Evolutionary conservation across 2,329 filamentous ascomycete genomes (phyloP).

Genomic region (Zalaria obscura): DNA sequence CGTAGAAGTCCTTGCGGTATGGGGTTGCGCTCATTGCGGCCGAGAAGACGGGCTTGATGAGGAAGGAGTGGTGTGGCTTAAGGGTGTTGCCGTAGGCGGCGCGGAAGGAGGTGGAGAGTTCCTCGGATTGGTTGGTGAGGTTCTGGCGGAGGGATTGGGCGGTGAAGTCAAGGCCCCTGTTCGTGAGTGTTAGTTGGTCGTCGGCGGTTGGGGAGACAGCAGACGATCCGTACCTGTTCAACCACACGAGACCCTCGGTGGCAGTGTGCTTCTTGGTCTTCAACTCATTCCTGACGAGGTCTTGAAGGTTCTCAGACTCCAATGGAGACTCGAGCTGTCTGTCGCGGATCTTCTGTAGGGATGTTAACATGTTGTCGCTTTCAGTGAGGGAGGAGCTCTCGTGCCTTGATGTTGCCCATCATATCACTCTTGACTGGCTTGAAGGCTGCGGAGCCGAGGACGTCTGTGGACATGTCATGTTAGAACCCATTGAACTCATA

Average conservation of each 20-base stretch:
- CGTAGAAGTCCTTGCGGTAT: conserved; percentile 87
- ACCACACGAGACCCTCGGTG: conserved; percentile 82
- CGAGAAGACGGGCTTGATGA: conserved; percentile 84
- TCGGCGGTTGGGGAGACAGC: conserved; percentile 1
- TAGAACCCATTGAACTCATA: background rate
- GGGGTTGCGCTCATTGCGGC: conserved; percentile 88
- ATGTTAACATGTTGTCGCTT: background rate
- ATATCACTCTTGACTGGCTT: conserved; percentile 85
- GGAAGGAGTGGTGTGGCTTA: conserved; percentile 78
- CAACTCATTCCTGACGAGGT: conserved; percentile 73
- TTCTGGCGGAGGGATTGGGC: conserved; percentile 70
- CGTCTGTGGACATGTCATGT: conserved; percentile 26
- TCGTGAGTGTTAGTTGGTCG: conserved; percentile 1
- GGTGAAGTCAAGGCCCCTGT: conserved; percentile 86
- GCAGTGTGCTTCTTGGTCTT: conserved; percentile 80
- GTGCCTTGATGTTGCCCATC: conserved; percentile 76
- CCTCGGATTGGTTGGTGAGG: conserved; percentile 50
- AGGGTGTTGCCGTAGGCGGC: conserved; percentile 72
- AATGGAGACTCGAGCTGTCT: conserved; percentile 64
- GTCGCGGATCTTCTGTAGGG: conserved; percentile 67
- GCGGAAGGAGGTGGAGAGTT: conserved; percentile 79
- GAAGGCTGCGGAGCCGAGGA: conserved; percentile 60
- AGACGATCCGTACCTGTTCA: conserved; percentile 52
- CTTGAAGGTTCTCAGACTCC: conserved; percentile 73
- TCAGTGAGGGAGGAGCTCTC: background rate